Conservation (phyloP, 257 asterid species). For the Osmanthus fragrans region DNA sequence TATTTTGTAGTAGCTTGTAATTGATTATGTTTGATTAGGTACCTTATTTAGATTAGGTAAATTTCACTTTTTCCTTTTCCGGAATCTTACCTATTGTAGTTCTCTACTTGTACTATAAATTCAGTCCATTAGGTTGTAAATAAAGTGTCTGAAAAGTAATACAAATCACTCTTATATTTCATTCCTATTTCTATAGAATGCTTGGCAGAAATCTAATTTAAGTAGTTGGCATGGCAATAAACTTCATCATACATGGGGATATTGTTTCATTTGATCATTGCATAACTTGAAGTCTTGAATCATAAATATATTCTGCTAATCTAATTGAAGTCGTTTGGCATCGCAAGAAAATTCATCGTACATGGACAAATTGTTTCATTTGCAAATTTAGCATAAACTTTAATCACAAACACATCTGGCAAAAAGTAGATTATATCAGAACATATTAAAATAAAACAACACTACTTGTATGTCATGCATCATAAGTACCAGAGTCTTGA, state of each 20-base stretch:
- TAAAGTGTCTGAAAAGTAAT: no score
- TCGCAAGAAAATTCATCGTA: not conserved
- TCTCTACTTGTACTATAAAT: no score
- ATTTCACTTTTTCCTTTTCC: no score
- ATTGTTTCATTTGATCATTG: not conserved
- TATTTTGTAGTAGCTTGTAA: no score
- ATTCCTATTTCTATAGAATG: not conserved
- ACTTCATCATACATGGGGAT: not conserved
- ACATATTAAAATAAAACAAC: not conserved
- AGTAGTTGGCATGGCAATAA: not conserved
- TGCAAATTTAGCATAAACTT: not conserved
- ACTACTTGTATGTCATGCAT: not conserved
- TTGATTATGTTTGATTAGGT: no score
- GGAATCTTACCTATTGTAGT: no score
- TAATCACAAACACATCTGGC: not conserved
- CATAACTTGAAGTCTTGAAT: not conserved
- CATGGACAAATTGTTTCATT: not conserved
- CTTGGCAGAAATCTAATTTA: not conserved
- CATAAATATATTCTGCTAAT: not conserved
- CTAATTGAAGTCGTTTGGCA: not conserved
- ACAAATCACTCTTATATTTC: no score
- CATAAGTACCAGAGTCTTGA: not conserved
- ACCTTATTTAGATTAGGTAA: no score
- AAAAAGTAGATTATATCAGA: not conserved
- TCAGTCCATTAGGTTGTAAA: no score